Evolutionary conservation across 805 yeast genomes (phyloP).

Genomic region (Ogataea chonburiensis): DNA sequence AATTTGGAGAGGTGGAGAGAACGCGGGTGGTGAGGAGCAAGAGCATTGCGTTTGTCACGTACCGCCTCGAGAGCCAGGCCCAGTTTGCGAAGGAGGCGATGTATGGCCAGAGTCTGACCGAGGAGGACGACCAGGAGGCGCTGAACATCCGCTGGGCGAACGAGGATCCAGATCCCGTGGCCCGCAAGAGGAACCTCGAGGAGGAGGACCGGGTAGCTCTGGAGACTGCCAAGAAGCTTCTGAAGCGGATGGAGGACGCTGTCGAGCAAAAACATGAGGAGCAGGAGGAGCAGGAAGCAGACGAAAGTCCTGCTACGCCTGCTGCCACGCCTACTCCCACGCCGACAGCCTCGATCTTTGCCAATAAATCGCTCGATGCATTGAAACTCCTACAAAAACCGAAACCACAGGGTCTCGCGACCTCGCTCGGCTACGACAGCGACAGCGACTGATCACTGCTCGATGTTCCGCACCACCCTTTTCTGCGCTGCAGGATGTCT

Average conservation of each 20-base stretch:
- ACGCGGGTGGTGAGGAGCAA: slow-evolving; percentile 59
- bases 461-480: slow-evolving; percentile 17
- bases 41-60: slow-evolving; percentile 79
- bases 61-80: slow-evolving; percentile 64
- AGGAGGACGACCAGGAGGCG: slow-evolving; percentile 55
- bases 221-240: slow-evolving; percentile 47
- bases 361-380: slow-evolving; percentile 10
- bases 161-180: slow-evolving; percentile 78
- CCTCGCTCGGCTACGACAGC: slow-evolving; percentile 14
- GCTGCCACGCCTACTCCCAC: slow-evolving; percentile 2
- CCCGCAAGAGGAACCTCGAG: slow-evolving; percentile 49
- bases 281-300: background rate
- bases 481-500: slow-evolving; percentile 23
- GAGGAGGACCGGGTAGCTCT: slow-evolving; percentile 52
- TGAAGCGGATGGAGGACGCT: slow-evolving; percentile 34
- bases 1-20: slow-evolving; percentile 74
- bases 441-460: slow-evolving; percentile 12
- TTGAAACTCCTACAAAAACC: slow-evolving; percentile 10
- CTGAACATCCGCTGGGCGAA: slow-evolving; percentile 83
- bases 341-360: slow-evolving; percentile 4
- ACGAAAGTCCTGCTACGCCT: background rate
- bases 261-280: slow-evolving; percentile 22
- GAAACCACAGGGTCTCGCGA: slow-evolving; percentile 1
- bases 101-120: slow-evolving; percentile 69
- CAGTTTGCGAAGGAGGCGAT: slow-evolving; percentile 96